Evolutionary conservation across 139 green algal species (phyloP).

Genomic region (Closterium sp.): DNA sequence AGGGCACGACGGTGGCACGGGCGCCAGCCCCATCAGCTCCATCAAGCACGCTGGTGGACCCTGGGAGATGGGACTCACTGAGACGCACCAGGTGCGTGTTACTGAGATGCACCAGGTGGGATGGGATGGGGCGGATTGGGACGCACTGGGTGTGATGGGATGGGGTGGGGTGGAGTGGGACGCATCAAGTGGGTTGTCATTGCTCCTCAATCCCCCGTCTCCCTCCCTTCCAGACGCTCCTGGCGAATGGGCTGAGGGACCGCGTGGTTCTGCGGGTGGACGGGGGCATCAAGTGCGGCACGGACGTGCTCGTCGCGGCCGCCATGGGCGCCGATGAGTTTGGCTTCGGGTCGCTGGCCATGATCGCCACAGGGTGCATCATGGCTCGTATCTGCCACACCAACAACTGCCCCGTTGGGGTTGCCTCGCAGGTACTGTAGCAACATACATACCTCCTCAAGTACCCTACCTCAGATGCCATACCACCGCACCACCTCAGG

Average conservation of each 20-base stretch:
- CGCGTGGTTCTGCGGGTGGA: constrained; percentile 90
- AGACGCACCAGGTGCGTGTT: constrained; percentile 66
- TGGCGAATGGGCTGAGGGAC: constrained; percentile 91
- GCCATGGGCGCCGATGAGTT: constrained; percentile 95
- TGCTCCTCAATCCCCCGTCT: too few relatives aligned
- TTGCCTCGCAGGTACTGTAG: constrained; percentile 76
- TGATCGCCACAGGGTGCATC: constrained; percentile 99
- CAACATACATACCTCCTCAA: too few relatives aligned
- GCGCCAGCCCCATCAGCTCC: constrained; percentile 89
- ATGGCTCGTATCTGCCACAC: constrained; percentile 99
- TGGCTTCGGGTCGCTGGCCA: constrained; percentile 91
- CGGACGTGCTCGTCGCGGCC: constrained; percentile 87
- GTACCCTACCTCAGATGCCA: too few relatives aligned
- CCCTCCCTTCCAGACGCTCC: constrained; percentile 59
- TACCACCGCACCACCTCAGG: background rate
- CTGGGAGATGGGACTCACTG: constrained; percentile 92
- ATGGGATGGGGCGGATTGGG: background rate
- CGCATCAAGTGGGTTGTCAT: too few relatives aligned
- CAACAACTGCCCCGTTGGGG: constrained; percentile 99
- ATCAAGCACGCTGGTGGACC: constrained; percentile 98
- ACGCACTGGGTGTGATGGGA: too few relatives aligned
- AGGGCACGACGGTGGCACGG: constrained; percentile 96
- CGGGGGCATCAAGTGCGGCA: constrained; percentile 87
- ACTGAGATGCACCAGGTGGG: too few relatives aligned
- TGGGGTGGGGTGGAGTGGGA: background rate